These are phyloP conservation scores for Fusarium devonianum DNA, from an alignment of 2,329 filamentous ascomycete genomes.

Conservation along the genomic window DNA sequence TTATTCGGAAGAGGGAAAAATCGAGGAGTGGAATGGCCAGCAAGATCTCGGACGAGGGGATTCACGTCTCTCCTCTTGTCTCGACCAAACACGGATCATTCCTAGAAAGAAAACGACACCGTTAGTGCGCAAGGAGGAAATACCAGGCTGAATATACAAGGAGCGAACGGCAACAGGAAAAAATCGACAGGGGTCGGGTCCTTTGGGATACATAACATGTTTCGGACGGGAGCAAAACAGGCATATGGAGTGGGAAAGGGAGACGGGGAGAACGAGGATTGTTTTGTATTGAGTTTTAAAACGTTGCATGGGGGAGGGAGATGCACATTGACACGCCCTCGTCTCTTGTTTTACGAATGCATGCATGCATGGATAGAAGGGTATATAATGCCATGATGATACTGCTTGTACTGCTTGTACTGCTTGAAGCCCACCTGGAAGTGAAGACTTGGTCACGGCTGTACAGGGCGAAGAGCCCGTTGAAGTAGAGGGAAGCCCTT, in stretches of 20 bases:
- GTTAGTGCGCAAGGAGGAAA: constrained; percentile 18
- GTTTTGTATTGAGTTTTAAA: constrained; percentile 12
- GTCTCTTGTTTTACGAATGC: constrained; percentile 28
- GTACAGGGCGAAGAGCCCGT: too few relatives aligned
- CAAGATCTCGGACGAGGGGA: constrained; percentile 24
- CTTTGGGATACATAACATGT: constrained; percentile 37
- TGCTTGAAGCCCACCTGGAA: neutral
- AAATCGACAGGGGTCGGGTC: constrained; percentile 20
- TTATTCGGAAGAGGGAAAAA: constrained; percentile 20
- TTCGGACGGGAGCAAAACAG: constrained; percentile 27
- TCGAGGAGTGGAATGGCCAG: constrained; percentile 3
- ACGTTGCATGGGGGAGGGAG: constrained; percentile 20
- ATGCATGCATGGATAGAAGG: constrained; percentile 32
- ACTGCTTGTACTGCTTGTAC: neutral
- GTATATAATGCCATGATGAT: constrained; percentile 34
- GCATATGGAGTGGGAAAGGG: constrained; percentile 26
- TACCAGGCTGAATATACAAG: constrained; percentile 28
- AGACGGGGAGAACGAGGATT: constrained; percentile 4
- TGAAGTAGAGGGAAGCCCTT: too few relatives aligned
- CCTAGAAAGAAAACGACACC: constrained; percentile 6
- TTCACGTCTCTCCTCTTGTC: constrained; percentile 34
- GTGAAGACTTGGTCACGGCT: too few relatives aligned
- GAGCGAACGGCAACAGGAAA: constrained; percentile 26
- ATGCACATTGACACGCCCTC: constrained; percentile 19
- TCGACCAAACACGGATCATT: constrained; percentile 3